Percentiles rank a stretch among this genome's conserved stretches.
Conservation (phyloP, 495 filamentous ascomycete genomes). For the Podospora tetraspora region DNA sequence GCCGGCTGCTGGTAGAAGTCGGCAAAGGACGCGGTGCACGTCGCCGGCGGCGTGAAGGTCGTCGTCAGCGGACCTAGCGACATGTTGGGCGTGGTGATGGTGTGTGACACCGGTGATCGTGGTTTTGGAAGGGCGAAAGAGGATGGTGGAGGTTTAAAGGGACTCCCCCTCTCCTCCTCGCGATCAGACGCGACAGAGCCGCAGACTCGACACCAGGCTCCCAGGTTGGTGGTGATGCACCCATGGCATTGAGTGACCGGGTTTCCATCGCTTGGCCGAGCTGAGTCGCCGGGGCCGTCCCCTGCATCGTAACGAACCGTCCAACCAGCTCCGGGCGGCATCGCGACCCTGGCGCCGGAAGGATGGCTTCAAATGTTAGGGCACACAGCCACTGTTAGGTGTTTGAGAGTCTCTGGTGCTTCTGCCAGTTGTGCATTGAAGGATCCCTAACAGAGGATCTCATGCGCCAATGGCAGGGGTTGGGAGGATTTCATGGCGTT, state of each 20-base stretch:
- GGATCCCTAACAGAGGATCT: neutral
- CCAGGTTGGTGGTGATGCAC: neutral
- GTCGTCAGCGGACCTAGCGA: neutral
- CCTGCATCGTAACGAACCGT: neutral
- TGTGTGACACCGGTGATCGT: neutral
- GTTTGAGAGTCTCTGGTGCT: neutral
- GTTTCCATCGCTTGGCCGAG: neutral
- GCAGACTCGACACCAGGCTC: no score
- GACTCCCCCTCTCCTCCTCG: neutral
- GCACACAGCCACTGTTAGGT: neutral
- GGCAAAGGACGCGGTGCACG: neutral
- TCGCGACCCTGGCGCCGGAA: neutral
- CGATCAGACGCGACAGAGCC: neutral
- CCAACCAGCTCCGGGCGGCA: neutral
- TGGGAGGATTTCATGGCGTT: neutral
- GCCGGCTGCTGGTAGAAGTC: neutral
- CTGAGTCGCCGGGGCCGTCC: neutral
- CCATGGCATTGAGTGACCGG: neutral
- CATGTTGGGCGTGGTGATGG: neutral
- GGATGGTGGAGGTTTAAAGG: neutral
- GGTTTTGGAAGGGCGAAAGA: neutral
- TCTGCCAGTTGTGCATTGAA: neutral
- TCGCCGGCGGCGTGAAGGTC: neutral
- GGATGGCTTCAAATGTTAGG: neutral
- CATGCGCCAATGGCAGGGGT: neutral